A percentile compares a stretch with the other conserved stretches of the same genome.
Conservation (phyloP, 306 rosid genomes). For the Castanopsis chinensis region DNA sequence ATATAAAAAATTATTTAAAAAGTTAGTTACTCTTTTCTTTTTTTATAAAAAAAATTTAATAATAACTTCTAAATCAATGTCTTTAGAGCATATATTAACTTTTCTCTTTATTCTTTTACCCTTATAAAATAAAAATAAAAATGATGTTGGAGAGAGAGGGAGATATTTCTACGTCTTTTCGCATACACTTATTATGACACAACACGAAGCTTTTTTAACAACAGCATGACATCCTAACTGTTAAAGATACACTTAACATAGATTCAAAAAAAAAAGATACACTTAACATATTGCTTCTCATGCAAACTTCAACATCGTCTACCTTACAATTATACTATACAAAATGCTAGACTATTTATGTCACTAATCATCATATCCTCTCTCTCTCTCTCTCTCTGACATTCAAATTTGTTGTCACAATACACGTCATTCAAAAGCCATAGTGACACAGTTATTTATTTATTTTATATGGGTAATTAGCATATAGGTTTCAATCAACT, state of each 20-base stretch:
- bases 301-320: slow-evolving; percentile 2
- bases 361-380: background rate
- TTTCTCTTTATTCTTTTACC: too few relatives aligned
- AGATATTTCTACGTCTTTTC: background rate
- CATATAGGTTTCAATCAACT: too few relatives aligned
- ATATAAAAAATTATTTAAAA: too few relatives aligned
- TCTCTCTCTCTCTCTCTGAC: background rate
- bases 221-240: background rate
- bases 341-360: background rate
- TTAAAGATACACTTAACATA: background rate
- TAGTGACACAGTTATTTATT: background rate
- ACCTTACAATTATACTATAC: background rate
- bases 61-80: accelerated
- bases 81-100: too few relatives aligned
- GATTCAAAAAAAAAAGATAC: too few relatives aligned
- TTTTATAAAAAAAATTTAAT: too few relatives aligned
- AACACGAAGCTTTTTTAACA: background rate
- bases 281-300: background rate
- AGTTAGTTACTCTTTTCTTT: too few relatives aligned
- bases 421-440: background rate
- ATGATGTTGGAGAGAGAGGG: background rate
- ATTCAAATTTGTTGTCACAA: background rate
- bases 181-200: background rate
- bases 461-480: background rate
- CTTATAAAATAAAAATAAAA: background rate